Conservation (phyloP, 805 yeast species). For the Candida fluviatilis region DNA sequence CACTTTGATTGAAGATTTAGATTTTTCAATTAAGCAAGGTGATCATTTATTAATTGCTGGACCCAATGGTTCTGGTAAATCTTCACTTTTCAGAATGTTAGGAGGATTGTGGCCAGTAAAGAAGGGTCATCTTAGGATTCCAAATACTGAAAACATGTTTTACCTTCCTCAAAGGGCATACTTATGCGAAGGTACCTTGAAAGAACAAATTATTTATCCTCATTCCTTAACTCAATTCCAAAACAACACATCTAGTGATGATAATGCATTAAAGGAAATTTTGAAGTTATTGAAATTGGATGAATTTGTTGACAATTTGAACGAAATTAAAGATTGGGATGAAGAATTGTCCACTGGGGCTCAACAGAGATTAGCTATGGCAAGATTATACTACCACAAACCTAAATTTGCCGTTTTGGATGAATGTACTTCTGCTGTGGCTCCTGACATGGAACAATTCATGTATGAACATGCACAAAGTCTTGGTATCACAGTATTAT, state of each 20-base stretch:
- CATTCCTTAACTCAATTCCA: conserved; percentile 59
- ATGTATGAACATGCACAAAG: conserved; percentile 82
- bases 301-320: conserved; percentile 59
- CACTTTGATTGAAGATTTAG: conserved; percentile 58
- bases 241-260: conserved; percentile 26
- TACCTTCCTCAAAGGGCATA: conserved; percentile 93
- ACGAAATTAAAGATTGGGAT: conserved; percentile 74
- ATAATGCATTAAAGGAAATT: conserved; percentile 49
- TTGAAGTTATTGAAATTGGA: conserved; percentile 56
- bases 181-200: conserved; percentile 70
- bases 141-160: conserved; percentile 64
- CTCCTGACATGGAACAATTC: conserved; percentile 84
- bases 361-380: conserved; percentile 91
- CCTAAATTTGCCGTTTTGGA: conserved; percentile 94
- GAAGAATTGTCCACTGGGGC: conserved; percentile 88
- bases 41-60: conserved; percentile 87
- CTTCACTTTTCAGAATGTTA: conserved; percentile 82
- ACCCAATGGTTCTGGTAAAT: conserved; percentile 95
- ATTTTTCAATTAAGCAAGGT: conserved; percentile 73
- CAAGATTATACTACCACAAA: conserved; percentile 82
- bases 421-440: conserved; percentile 93
- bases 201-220: conserved; percentile 90
- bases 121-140: conserved; percentile 55
- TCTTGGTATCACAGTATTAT: conserved; percentile 74
- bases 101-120: conserved; percentile 93